phyloP scores from a whole-genome alignment of 495 filamentous ascomycete species.

The Lophium mytilinum region DNA sequence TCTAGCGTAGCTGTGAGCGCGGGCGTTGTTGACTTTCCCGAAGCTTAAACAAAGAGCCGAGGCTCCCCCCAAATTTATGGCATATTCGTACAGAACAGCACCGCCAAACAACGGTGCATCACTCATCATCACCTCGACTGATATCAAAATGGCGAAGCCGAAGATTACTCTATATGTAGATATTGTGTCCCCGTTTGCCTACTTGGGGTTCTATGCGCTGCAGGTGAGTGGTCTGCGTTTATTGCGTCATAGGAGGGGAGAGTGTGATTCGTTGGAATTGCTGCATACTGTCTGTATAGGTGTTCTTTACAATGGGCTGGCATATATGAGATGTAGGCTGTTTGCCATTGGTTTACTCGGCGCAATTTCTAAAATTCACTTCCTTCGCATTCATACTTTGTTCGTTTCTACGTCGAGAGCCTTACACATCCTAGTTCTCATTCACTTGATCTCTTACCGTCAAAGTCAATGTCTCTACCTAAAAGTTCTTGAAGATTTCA shows the following conservation, averaged over 20 bases:
- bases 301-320: neutral
- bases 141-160: conserved; percentile 32
- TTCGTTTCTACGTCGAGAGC: neutral
- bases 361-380: neutral
- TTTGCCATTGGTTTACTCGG: no score
- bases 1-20: no score
- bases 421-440: neutral
- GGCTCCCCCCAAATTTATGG: no score
- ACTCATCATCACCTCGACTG: no score
- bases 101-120: no score
- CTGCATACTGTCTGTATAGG: neutral
- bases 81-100: no score
- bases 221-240: conserved; percentile 37
- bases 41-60: no score
- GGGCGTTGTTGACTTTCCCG: no score
- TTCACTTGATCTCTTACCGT: neutral
- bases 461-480: neutral
- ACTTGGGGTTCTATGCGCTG: conserved; percentile 57
- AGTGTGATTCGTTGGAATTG: neutral
- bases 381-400: neutral
- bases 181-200: conserved; percentile 63
- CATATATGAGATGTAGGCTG: neutral
- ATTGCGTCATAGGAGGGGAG: neutral
- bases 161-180: conserved; percentile 62
- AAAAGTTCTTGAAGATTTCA: neutral